These are phyloP conservation scores for Emergomyces orientalis DNA, from an alignment of 2,329 filamentous ascomycete genomes.

Conservation along the genomic window DNA sequence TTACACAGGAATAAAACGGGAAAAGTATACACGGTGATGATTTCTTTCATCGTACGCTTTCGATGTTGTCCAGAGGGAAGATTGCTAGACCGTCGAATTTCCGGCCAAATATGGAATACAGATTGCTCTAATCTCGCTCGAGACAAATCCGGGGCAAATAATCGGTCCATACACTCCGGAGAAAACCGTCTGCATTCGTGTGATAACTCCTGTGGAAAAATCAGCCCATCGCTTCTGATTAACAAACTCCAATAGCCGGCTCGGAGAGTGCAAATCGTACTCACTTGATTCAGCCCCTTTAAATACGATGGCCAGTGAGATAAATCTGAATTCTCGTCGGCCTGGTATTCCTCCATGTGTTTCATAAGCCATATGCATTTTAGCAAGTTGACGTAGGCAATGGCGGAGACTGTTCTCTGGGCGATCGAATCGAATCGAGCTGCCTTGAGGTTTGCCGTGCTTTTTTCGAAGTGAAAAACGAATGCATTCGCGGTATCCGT, in stretches of 20 bases:
- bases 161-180: background rate
- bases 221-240: background rate
- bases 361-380: constrained; percentile 7
- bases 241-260: background rate
- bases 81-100: constrained; percentile 2
- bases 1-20: background rate
- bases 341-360: background rate
- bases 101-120: constrained; percentile 7
- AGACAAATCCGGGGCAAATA: constrained; percentile 7
- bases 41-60: constrained; percentile 1
- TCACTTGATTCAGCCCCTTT: constrained; percentile 3
- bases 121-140: constrained; percentile 5
- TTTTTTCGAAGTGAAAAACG: constrained; percentile 1
- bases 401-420: background rate
- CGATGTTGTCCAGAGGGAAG: constrained; percentile 3
- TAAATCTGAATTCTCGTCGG: background rate
- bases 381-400: constrained; percentile 1
- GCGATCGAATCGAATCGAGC: background rate
- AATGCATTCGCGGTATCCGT: background rate
- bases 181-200: constrained; percentile 7
- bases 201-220: constrained; percentile 5
- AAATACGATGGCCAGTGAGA: constrained; percentile 8
- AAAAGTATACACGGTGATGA: background rate
- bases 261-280: background rate
- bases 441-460: background rate